Evolutionary conservation across 2,329 filamentous ascomycete genomes (phyloP).

Genomic region (Byssoonygena ceratinophila): DNA sequence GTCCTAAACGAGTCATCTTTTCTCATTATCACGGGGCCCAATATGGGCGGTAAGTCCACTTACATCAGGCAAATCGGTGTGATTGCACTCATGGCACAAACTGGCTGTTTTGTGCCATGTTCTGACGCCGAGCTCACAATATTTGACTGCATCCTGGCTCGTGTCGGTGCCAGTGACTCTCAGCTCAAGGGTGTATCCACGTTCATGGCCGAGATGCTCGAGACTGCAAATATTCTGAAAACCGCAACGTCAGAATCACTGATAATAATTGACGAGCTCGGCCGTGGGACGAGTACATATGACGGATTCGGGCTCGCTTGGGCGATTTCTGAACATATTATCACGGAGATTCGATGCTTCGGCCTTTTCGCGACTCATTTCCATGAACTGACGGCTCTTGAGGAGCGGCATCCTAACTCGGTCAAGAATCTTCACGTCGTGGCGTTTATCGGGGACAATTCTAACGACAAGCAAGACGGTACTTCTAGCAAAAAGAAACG

Average conservation of each 20-base stretch:
- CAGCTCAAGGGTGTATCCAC: slow-evolving; percentile 97
- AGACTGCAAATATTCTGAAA: slow-evolving; percentile 97
- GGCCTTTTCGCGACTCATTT: slow-evolving; percentile 97
- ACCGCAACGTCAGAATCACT: slow-evolving; percentile 88
- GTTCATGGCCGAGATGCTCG: slow-evolving; percentile 99
- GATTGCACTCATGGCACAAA: slow-evolving; percentile 92
- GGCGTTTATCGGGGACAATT: slow-evolving; percentile 63
- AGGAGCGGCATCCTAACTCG: slow-evolving; percentile 66
- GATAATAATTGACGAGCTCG: slow-evolving; percentile 97
- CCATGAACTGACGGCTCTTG: slow-evolving; percentile 88
- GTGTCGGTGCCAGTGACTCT: slow-evolving; percentile 89
- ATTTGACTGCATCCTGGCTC: slow-evolving; percentile 92
- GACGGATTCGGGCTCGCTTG: slow-evolving; percentile 98
- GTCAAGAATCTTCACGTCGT: slow-evolving; percentile 93
- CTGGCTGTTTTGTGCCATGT: slow-evolving; percentile 93
- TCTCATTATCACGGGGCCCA: slow-evolving; percentile 91
- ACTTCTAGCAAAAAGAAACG: slow-evolving; percentile 43
- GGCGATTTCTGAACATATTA: slow-evolving; percentile 96
- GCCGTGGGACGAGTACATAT: slow-evolving; percentile 92
- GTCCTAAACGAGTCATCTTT: slow-evolving; percentile 72
- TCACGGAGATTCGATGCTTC: slow-evolving; percentile 88
- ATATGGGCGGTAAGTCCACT: slow-evolving; percentile 98
- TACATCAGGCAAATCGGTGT: slow-evolving; percentile 97
- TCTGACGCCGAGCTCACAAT: slow-evolving; percentile 82
- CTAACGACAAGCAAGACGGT: slow-evolving; percentile 26